Evolutionary conservation across 495 filamentous ascomycete genomes (phyloP), one percentile per base, ranked within the genome.

Genomic region (Xylaria palmicola): DNA sequence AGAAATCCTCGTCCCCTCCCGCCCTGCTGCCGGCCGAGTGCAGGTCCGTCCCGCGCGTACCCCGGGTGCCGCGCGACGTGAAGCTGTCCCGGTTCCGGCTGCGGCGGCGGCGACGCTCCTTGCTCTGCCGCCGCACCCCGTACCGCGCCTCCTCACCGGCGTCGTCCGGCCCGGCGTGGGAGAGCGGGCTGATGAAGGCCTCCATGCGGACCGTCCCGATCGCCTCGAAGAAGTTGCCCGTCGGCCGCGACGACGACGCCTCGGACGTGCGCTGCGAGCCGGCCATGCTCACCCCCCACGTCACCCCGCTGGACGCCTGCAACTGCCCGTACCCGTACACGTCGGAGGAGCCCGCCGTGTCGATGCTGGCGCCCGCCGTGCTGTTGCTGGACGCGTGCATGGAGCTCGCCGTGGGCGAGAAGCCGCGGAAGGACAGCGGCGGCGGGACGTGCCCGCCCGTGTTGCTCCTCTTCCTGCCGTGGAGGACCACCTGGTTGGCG

Each of bases 171-270:
- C n/a, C n/a, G n/a, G n/a, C n/a, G n/a, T n/a, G n/a, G n/a, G 74
- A 72, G 13, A 84, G 70, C 13, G 84, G 83, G 58, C 85, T 86
- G 54, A 93, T 89, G 69, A 98, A 98, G 0, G 94, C 94, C 73
- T 98, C 94, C 94, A 98, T 98, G 29, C 94, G 86, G 40, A 98
- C 86, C 9, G 92, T 97, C 15, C 94, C 94, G 29, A 96, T 88
- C 0, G 89, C 87, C 40, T 89, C 86, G 70, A 88, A 87, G 74
- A 88, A 88, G 60, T 88, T 87, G 55, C 62, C 77, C 20, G 72
- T 66, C 20, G 30, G 80, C 74, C 65, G 80, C 72, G 73, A 92
- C 72, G 73, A 92, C 72, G 73, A 92, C 62, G 67, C 88, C 76
- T 71, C 84, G 74, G 62, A 92, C 60, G 72, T 89, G 76, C 85